These are phyloP conservation scores for Diddensiella caesifluorescens DNA, from an alignment of 805 yeast genomes.

Conservation along the genomic window DNA sequence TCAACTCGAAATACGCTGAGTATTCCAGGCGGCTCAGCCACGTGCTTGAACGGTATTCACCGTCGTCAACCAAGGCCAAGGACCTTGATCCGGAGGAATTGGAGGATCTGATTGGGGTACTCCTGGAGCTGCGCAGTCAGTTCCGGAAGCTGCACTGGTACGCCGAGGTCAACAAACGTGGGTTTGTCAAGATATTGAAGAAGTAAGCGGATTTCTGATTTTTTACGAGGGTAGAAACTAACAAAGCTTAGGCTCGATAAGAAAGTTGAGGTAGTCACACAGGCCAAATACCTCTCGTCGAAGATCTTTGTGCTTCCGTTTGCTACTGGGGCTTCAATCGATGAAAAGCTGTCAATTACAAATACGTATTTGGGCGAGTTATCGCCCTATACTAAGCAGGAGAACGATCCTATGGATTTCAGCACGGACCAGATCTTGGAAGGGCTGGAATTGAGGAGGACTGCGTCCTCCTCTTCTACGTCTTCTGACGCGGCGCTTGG, in stretches of 20 bases:
- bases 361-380: conserved; percentile 26
- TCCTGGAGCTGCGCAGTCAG: conserved; percentile 69
- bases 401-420: conserved; percentile 4
- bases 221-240: conserved; percentile 8
- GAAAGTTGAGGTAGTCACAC: conserved; percentile 59
- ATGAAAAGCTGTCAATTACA: conserved; percentile 41
- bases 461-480: conserved; percentile 11
- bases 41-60: conserved; percentile 31
- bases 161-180: conserved; percentile 87
- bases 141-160: conserved; percentile 87
- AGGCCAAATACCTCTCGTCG: conserved; percentile 52
- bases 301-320: conserved; percentile 72
- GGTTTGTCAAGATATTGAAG: conserved; percentile 81
- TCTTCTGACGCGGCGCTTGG: conserved; percentile 12
- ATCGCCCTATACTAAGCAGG: conserved; percentile 24
- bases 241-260: conserved; percentile 56
- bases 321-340: conserved; percentile 62
- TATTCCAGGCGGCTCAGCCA: conserved; percentile 61
- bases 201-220: conserved; percentile 35
- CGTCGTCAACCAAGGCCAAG: conserved; percentile 23
- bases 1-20: conserved; percentile 65
- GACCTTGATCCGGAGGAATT: conserved; percentile 47
- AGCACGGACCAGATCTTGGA: not conserved
- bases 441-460: not conserved
- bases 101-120: conserved; percentile 59